Evolutionary conservation across 2,329 filamentous ascomycete genomes (phyloP), one percentile per base, ranked within the genome.

Genomic region (Stachybotrys chartarum): DNA sequence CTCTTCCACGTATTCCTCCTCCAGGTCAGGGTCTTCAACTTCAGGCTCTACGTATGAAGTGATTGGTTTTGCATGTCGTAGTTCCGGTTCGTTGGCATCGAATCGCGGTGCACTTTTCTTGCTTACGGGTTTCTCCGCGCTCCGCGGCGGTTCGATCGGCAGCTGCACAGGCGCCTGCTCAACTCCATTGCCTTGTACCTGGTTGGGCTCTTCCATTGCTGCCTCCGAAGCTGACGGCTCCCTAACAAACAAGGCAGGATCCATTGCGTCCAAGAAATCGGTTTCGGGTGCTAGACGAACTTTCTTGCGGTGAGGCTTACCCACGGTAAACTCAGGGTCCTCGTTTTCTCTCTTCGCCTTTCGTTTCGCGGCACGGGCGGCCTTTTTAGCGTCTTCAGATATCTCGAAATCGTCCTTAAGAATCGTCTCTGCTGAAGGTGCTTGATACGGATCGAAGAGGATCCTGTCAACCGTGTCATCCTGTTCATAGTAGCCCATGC

Each of bases 401-500:
- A 80, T 68, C 56, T 80, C 73, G 2, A 75, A 71, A 52, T 80
- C 74, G 8, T 75, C 70, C 6, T 70, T 63, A 39, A 67, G 63
- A 54, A 81, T 62, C 11, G 68, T 66, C 5, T 79, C 77, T 5
- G 73, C 71, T 12, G 76, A 69, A 6, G 81, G 81, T 31, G 74
- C 73, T 60, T 83, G 77, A 62, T 83, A 84, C 8, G 78, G 77
- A 58, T 85, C 79, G 56, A 84, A 85, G 3, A 84, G 65, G 64
- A 84, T 84, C 62, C 73, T 80, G 64, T 84, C 80, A 1, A 78
- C 75, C 24, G 75, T 76, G 59, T 82, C 78, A 57, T 82, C 79
- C 60, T 82, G 80, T 55, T 84, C 77, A 63, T 84, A 85, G 65
- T 84, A 84, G 10, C 80, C 81, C 73, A 82, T 79, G 16, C 82